Base-by-base conservation (phyloP, 1,284 basidiomycete species). In the Sanguinoderma infundibulare region DNA sequence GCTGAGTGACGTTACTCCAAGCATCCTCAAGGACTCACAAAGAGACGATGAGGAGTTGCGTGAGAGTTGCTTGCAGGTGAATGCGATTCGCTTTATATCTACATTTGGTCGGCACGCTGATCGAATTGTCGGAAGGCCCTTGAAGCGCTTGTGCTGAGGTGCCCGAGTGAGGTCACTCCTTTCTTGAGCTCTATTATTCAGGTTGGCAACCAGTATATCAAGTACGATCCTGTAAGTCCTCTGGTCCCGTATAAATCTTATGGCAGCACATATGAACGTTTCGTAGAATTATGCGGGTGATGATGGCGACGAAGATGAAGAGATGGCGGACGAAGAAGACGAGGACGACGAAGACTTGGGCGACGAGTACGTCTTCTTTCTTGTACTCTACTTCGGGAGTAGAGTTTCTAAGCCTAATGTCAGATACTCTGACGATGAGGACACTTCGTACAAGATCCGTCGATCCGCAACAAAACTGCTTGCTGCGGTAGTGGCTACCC, bases 391-490 rank as follows among this genome's bases (percentile, higher is more conserved):
- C 28, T 22, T 36, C 20, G 47, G 5, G 39, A 34, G 30, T 4
- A 10, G 24, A 51, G 2, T 51, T 3, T 52, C 12, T 35, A 26
- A 15, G 35, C 15, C 38, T 28, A 36, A 55, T 57, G 17, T 55
- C 64, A 95, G 92, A 66, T 98, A 98, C 74, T 95, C 95, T 7
- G 97, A 99, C 70, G 97, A 99, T 67, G 98, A 99, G 73, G 98
- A 99, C 73, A 92, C 94, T n/a, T 98, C 96, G 0, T 99, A 98
- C 87, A 98, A 98, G 78, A 95, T 98, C 63, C 90, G 98, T 62
- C 87, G 97, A 55, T 91, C 94, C 4, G 91, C 98, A 5, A 95
- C 95, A 26, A 98, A 98, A 74, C 81, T 98, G 1, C 83, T 99
- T 14, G 81, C 89, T 14, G 91, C 93, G 1, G 82, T 98, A 52